These are phyloP conservation scores for Starmerella asiatica DNA, from an alignment of 805 yeast genomes.

Conservation along the genomic window DNA sequence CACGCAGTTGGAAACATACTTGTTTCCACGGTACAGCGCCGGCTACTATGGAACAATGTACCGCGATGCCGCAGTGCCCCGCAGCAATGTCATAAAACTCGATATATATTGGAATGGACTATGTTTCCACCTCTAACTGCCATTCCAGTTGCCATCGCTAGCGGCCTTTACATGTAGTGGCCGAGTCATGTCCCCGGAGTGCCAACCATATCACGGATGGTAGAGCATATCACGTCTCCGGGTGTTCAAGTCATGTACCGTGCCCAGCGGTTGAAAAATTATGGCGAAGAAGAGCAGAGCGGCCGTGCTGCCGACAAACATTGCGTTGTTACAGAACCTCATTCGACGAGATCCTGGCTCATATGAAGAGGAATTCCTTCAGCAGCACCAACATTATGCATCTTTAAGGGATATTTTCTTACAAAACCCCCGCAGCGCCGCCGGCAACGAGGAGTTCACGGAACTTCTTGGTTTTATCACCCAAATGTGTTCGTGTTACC, in stretches of 20 bases:
- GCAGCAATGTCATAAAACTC: constrained; percentile 91
- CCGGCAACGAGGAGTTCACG: constrained; percentile 52
- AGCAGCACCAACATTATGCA: constrained; percentile 85
- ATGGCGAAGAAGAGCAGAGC: constrained; percentile 89
- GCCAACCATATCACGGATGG: too few species aligned
- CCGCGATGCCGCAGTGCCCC: constrained; percentile 40
- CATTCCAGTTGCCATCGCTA: too few species aligned
- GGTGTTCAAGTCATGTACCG: too few species aligned
- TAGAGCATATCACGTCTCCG: too few species aligned
- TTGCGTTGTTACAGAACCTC: constrained; percentile 78
- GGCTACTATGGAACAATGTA: constrained; percentile 64
- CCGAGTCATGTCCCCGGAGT: too few species aligned
- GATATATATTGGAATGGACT: too few species aligned
- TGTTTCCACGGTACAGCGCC: constrained; percentile 62
- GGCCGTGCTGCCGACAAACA: constrained; percentile 82
- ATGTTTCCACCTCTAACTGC: too few species aligned
- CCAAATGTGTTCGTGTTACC: constrained; percentile 83
- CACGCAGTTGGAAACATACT: constrained; percentile 47
- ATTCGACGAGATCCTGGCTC: constrained; percentile 91
- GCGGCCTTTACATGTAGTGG: too few species aligned
- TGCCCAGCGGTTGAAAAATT: too few species aligned
- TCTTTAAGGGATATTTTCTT: constrained; percentile 78
- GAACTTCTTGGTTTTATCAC: constrained; percentile 83
- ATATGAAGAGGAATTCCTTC: constrained; percentile 82
- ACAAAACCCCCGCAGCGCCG: constrained; percentile 50